A percentile compares a stretch with the other conserved stretches of the same genome.
phyloP scores from a whole-genome alignment of 2,329 filamentous ascomycete species.

The Xenosphaeropsis pyriputrescens region DNA sequence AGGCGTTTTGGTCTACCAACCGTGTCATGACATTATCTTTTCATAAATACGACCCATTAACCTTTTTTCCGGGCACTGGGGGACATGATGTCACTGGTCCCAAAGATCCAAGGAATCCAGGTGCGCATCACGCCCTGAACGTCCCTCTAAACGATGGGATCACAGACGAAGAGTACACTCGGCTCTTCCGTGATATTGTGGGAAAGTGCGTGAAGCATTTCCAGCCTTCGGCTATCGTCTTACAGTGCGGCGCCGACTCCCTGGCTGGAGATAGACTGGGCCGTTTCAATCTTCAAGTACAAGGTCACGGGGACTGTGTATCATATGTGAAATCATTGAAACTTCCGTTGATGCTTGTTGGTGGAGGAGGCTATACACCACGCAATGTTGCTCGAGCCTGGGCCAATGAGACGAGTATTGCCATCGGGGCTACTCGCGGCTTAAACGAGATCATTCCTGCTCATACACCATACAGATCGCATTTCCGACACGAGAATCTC shows the following conservation, averaged over 20 bases:
- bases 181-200: constrained; percentile 72
- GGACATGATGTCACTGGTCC: constrained; percentile 75
- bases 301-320: constrained; percentile 85
- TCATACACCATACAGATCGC: constrained; percentile 72
- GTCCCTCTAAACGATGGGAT: constrained; percentile 85
- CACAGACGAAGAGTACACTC: constrained; percentile 76
- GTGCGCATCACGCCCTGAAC: constrained; percentile 81
- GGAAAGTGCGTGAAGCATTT: constrained; percentile 68
- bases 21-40: constrained; percentile 88
- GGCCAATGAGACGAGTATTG: constrained; percentile 92
- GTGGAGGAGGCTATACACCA: constrained; percentile 91
- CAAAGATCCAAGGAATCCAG: constrained; percentile 67
- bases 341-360: constrained; percentile 77
- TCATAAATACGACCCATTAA: constrained; percentile 79
- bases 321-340: constrained; percentile 71
- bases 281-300: constrained; percentile 92
- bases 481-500: constrained; percentile 76
- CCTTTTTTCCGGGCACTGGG: constrained; percentile 88
- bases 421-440: constrained; percentile 57
- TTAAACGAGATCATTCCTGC: constrained; percentile 61
- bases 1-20: constrained; percentile 81
- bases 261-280: constrained; percentile 86
- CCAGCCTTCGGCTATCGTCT: constrained; percentile 77
- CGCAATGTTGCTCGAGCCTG: constrained; percentile 92
- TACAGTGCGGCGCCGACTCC: constrained; percentile 93